Evolutionary conservation across 2,329 filamentous ascomycete species (phyloP), one percentile per base, ranked within the genome.

Genomic region (Aureobasidium subglaciale): DNA sequence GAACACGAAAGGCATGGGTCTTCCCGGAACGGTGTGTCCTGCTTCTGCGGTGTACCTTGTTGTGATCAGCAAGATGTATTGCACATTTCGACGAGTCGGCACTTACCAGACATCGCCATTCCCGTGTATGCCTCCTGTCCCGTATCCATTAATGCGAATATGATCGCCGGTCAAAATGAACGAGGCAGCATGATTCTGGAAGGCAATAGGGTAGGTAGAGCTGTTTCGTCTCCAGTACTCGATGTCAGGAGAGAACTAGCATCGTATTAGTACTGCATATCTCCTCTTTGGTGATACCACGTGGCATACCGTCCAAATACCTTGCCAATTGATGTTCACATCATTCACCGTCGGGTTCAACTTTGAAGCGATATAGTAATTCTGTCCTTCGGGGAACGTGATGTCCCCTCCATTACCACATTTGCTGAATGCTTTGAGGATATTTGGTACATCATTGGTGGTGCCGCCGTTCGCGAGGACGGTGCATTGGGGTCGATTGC

Each of bases 1-100:
- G 52, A 80, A 74, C 4, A 81, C 77, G 56, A 82, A 81, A 0
- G 78, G 78, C 78, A 82, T 82, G 0, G 78, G 79, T 9, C 79
- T 67, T 3, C 78, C 78, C 1, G 73, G 72, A 53, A 72, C 72
- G 0, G 77, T 81, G 5, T 64, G 59, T 13, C 69, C 73, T 24
- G 70, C 60, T 63, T 81, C 78, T 8, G 67, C 74, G 16, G 67
- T 73, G 59, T 82, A 82, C 46, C 46, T 50, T 22, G 15, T 5
- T 15, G 13, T 1, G 3, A 18, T 50, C 2, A 50, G 34, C 30
- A 38, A 16, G 3, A 20, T 18, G 8, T 3, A 9, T 15, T n/a
- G 5, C 3, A 11, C 7, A 18, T 24, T 11, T 35, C 32, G 1
- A 18, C 6, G 22, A 3, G 18, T 4, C 4, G 13, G 13, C 4